These are phyloP conservation scores for Mikania micrantha DNA, from an alignment of 129 eudicot species.

Conservation along the genomic window DNA sequence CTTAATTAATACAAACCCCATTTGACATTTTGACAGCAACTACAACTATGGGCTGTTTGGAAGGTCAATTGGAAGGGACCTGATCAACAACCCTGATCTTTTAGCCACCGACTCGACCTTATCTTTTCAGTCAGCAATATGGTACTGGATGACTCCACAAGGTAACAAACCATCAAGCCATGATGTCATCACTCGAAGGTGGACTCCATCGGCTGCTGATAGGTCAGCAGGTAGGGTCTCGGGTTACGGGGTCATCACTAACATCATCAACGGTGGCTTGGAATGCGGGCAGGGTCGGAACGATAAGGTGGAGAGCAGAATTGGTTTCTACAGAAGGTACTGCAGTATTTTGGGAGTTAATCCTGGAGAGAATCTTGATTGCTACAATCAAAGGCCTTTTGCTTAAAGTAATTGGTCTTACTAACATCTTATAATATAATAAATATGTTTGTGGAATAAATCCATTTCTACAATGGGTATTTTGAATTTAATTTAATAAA, in stretches of 20 bases:
- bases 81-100: conserved; percentile 47
- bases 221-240: conserved; percentile 35
- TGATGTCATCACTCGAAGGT: conserved; percentile 35
- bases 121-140: conserved; percentile 50
- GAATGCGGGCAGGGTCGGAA: conserved; percentile 41
- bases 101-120: conserved; percentile 41
- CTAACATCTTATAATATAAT: not conserved
- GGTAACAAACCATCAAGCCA: conserved; percentile 52
- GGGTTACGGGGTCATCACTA: conserved; percentile 50
- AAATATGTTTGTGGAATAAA: conserved; percentile 3
- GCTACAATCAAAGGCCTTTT: conserved; percentile 41
- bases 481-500: not conserved
- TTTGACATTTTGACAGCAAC: conserved; percentile 28
- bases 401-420: not conserved
- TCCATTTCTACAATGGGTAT: conserved; percentile 1
- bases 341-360: conserved; percentile 31
- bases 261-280: conserved; percentile 44
- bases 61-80: conserved; percentile 24
- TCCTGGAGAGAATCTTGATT: conserved; percentile 38
- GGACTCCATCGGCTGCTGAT: conserved; percentile 46
- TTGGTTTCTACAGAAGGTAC: conserved; percentile 44
- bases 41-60: conserved; percentile 53
- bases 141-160: conserved; percentile 68
- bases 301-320: conserved; percentile 22
- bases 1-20: too few species aligned